Base-by-base conservation (phyloP, 116 monocot species). In the Posidonia oceanica region DNA sequence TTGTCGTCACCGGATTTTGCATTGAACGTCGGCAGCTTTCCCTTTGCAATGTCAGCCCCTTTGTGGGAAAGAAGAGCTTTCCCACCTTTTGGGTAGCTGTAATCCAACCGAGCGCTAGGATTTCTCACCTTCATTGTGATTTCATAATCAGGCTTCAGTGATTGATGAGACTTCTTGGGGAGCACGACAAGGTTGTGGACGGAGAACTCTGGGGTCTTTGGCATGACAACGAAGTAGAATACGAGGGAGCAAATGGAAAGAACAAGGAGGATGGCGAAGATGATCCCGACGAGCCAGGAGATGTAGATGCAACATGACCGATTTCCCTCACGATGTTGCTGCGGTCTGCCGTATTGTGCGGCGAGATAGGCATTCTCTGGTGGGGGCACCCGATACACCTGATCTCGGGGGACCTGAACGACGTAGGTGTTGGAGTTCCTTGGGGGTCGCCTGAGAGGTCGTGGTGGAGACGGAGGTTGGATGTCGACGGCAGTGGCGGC, bases 351-450 rank as follows among this genome's bases (percentile, higher is more conserved):
- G 79, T 81, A 79, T 11, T 22, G 73, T 36, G 80, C 75, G 53
- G 66, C 80, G 48, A 80, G 52, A 62, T 42, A 29, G 39, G 85
- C 80, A 65, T 83, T 88, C 74, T 85, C 83, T 38, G 83, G 85
- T 4, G 88, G 83, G 4, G 85, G 85, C 14, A 83, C 83, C 23
- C 80, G 78, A 74, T 80, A 83, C 17, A 88, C 65, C 67, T 88
- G 88, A 37, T 85, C 88, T 63, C 80, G 80, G 13, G 85, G 80
- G 17, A 88, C 75, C 21, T 85, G 85, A 56, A 88, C 78, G 39
- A 80, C 80, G 7, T 48, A 48, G 70, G 85, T 83, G 54, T 68
- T 71, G 51, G 21, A 38, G 41, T 48, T 67, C 48, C 14, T 56
- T 13, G 20, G 59, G 42, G 29, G 23, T 6, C 21, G 39, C 37